Evolutionary conservation across 2,329 filamentous ascomycete genomes (phyloP), one percentile per base, ranked within the genome.

Genomic region (Akanthomyces uredinophilus): DNA sequence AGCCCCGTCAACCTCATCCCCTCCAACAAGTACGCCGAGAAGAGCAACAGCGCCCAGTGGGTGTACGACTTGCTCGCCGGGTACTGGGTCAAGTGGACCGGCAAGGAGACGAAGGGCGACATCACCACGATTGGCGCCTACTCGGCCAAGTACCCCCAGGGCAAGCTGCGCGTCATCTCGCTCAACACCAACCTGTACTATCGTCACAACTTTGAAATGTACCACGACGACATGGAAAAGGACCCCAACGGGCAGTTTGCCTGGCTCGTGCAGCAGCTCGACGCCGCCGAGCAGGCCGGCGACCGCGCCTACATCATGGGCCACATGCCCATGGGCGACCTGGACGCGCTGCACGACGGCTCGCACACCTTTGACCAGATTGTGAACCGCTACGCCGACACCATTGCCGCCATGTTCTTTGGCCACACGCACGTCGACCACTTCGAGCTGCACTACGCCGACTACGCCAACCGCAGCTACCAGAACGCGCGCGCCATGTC

Each of bases 171-270:
- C 27, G 72, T 87, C 66, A 85, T 87, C 67, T 84, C 83, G 4
- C 74, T 86, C 66, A 86, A 83, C 74, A 85, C 82, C 20, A 84
- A 86, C 69, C 71, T 85, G 64, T 85, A 81, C 72, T 86, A 87
- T 70, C 78, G 76, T n/a, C 72, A 78, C 64, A 86, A 87, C 73
- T 83, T 81, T 68, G 82, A 79, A 73, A 69, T 83, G 41, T 86
- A 83, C 66, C 75, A 80, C 64, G 75, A 79, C 51, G 73, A 76
- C 1, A 79, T 83, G 74, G 71, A 80, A 51, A 70, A 70, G 14
- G 83, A 86, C 66, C 83, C 83, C 2, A 78, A 78, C 67, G 74
- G 75, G 14, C 79, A 85, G 68, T 73, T 86, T 4, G 71, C 75
- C 18, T 86, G 83, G 81, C 74, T 87, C 8, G 79, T 83, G 5